Base-by-base conservation (phyloP, 441 rosid species). In the Breynia disticha region DNA sequence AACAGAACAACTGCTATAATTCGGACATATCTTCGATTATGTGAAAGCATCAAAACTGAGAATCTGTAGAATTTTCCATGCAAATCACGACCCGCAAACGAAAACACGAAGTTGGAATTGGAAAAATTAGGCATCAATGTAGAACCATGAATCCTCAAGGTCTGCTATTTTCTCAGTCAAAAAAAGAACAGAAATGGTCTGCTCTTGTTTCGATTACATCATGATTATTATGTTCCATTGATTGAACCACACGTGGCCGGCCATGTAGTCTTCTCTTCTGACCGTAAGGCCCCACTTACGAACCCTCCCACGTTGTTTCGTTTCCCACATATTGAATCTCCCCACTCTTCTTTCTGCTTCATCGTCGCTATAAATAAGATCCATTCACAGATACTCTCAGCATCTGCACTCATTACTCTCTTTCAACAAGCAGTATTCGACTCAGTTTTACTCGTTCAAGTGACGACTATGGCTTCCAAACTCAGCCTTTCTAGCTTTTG, bases 301-400 rank as follows among this genome's bases (percentile, higher is more conserved):
- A 49, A 43, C 46, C 44, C 62, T 50, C 55, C 47, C 60, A 14
- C 0, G 51, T 17, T 32, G 24, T 54, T 66, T 70, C 67, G 61
- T 42, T 58, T 35, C 59, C 37, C 61, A 24, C 12, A 15, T 0
- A 11, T 11, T 15, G n/a, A 11, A 41, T 11, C n/a, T 41, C 13
- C 13, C 4, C 4, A 41, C 44, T 15, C 3, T 9, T 11, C 5
- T 11, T 41, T 11, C n/a, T 41, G 15, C 44, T 15, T 11, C 44
- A 41, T 41, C n/a, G 35, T 4, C 35, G 4, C 35, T 28, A 28
- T 41, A 15, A 41, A 41, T 41, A 41, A 28, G 35, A 28, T 1
- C 1, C 44, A 13, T 41, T 15, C 44, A 9, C 44, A 41, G 35
- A 4, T 3, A 4, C 44, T 7, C 4, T 41, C 13, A 41, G 10